Conservation (phyloP, 2,329 filamentous ascomycete genomes). For the Aphanocladium album region DNA sequence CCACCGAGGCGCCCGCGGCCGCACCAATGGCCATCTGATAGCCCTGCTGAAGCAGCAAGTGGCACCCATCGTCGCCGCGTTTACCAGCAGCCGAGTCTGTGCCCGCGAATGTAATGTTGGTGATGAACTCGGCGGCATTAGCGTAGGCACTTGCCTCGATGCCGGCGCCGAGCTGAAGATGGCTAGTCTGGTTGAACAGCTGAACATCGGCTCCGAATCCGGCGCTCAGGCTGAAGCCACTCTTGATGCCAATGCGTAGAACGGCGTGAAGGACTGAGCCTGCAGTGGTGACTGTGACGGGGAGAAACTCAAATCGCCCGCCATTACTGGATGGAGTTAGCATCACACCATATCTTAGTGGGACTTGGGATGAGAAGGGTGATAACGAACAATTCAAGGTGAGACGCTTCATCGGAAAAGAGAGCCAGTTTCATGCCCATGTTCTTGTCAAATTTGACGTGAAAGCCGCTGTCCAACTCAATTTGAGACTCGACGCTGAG, state of each 20-base stretch:
- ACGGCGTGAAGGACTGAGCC: slow-evolving; percentile 39
- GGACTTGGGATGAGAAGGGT: not conserved
- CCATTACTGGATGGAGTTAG: slow-evolving; percentile 35
- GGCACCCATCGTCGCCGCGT: slow-evolving; percentile 30
- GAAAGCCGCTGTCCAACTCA: slow-evolving; percentile 49
- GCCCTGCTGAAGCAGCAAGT: slow-evolving; percentile 40
- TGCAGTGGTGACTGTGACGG: slow-evolving; percentile 43
- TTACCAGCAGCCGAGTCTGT: slow-evolving; percentile 20
- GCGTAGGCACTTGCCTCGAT: slow-evolving; percentile 45
- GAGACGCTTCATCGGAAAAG: slow-evolving; percentile 44
- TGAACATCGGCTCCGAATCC: slow-evolving; percentile 21
- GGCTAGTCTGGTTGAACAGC: slow-evolving; percentile 15
- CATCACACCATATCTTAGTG: not conserved
- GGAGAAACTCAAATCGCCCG: slow-evolving; percentile 52
- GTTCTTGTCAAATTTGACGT: slow-evolving; percentile 49
- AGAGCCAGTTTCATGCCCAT: slow-evolving; percentile 43
- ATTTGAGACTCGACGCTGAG: slow-evolving; percentile 41
- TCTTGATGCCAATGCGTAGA: slow-evolving; percentile 42
- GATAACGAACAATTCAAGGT: slow-evolving; percentile 42
- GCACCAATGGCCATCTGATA: slow-evolving; percentile 51
- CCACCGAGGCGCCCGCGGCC: slow-evolving; percentile 47
- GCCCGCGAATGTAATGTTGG: slow-evolving; percentile 41
- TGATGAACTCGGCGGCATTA: slow-evolving; percentile 49
- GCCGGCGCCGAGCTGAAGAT: slow-evolving; percentile 33
- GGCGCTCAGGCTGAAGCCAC: slow-evolving; percentile 31